Evolutionary conservation across 1,284 basidiomycete species (phyloP), one percentile per base, ranked within the genome.

Genomic region (Stygiomarasmius scandens): DNA sequence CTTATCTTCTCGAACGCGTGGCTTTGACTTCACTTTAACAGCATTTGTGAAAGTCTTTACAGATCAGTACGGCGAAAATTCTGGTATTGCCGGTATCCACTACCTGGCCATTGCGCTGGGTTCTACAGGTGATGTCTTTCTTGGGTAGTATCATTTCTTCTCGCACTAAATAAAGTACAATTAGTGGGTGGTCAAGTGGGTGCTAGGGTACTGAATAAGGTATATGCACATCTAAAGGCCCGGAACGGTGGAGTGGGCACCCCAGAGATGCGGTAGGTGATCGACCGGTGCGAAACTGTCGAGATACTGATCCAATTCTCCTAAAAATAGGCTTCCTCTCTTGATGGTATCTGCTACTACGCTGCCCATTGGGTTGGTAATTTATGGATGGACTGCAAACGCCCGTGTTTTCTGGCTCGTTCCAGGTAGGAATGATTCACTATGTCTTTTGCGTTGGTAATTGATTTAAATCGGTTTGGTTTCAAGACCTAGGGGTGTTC

Each of bases 1-100:
- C 27, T 46, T 16, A 46, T 32, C 8, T 34, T 46, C 27, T n/a
- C 44, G 46, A 9, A 41, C 38, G 16, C 38, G 16, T 41, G 38
- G 38, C 5, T 41, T 41, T 41, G 38, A 9, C 8, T 41, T 27
- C 11, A 12, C 12, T 47, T 47, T 5, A 23, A 23, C 25, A 69
- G 69, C 68, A 1, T 77, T 79, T 29, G 69, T 74, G 3, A 59
- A 63, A 14, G 73, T 77, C 11, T 80, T 76, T 55, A 66, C 66
- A 3, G 54, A 63, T 9, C 64, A 69, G 14, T 81, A 79, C 62
- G 63, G 70, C 29, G 66, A 78, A 62, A 60, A 60, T 2, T 64
- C 66, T 10, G 77, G 77, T 0, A 75, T 80, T 43, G 74, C 78
- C 0, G 74, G 75, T 1, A 61, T 78, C 23, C 74, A 79, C 61